Evolutionary conservation across 176 grass and related monocot species (phyloP).

Genomic region (Oryza coarctata): DNA sequence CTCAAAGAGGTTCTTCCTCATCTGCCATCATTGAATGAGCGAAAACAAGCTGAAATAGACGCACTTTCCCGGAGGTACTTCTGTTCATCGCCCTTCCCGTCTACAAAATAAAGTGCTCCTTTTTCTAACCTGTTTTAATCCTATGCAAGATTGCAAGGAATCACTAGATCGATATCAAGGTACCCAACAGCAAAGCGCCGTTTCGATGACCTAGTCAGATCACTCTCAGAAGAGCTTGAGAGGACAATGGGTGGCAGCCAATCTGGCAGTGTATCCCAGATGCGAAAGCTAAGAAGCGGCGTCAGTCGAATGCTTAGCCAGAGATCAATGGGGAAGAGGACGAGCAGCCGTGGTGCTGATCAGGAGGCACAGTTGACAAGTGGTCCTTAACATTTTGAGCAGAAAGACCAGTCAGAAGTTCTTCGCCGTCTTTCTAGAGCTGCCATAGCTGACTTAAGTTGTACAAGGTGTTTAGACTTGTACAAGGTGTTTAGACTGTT

Average conservation of each 20-base stretch:
- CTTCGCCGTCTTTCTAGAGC: neutral
- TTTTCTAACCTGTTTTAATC: constrained; percentile 21
- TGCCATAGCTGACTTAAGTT: constrained; percentile 29
- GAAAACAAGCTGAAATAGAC: constrained; percentile 76
- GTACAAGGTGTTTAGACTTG: neutral
- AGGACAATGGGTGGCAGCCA: constrained; percentile 54
- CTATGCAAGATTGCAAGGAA: constrained; percentile 78
- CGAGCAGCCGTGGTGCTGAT: constrained; percentile 33
- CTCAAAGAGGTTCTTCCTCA: constrained; percentile 54
- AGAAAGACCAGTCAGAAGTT: neutral
- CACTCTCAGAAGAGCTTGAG: constrained; percentile 67
- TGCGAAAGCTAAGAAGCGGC: constrained; percentile 41
- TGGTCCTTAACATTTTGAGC: neutral
- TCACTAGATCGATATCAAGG: constrained; percentile 84
- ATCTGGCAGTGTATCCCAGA: constrained; percentile 51
- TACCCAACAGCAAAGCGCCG: constrained; percentile 83
- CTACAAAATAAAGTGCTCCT: neutral
- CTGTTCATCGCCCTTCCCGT: neutral
- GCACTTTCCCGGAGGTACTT: constrained; percentile 83
- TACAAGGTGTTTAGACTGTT: neutral
- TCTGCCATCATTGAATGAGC: constrained; percentile 52
- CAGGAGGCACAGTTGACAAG: constrained; percentile 40
- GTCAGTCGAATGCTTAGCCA: constrained; percentile 65
- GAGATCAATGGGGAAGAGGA: constrained; percentile 50
- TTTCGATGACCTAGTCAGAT: constrained; percentile 60